Conservation (phyloP, 768 basidiomycete species). For the Gymnopilus junonius region DNA sequence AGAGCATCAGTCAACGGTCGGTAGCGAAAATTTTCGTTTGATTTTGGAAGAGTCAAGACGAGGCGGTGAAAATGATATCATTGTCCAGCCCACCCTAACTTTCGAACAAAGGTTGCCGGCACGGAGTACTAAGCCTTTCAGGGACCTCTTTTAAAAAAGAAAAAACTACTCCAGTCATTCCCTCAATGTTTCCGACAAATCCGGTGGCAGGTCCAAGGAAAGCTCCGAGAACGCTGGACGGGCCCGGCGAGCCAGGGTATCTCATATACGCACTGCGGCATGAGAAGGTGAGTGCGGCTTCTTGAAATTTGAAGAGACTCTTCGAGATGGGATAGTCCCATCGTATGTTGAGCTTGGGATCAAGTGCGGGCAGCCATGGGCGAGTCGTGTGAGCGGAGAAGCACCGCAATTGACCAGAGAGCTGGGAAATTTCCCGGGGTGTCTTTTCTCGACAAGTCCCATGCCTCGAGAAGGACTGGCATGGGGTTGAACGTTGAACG, state of each 20-base stretch:
- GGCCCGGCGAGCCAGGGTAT: too few relatives aligned
- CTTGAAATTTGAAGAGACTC: background rate
- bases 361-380: background rate
- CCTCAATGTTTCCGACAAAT: background rate
- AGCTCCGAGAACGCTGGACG: background rate
- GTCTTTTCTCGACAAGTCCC: background rate
- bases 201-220: background rate
- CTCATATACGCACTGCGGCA: too few relatives aligned
- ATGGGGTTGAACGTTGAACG: too few relatives aligned
- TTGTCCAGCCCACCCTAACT: background rate
- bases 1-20: background rate
- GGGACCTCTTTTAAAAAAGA: background rate
- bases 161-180: too few relatives aligned
- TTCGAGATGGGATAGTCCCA: background rate
- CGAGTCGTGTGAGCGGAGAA: background rate
- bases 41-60: background rate
- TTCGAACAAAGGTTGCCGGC: background rate
- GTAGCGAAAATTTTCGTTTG: background rate
- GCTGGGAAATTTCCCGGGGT: background rate
- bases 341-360: background rate
- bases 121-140: background rate
- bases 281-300: background rate
- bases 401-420: background rate
- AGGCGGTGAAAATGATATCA: too few relatives aligned
- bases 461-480: background rate